These are phyloP conservation scores for Fusarium mexicanum DNA, from an alignment of 2,329 filamentous ascomycete species.

Conservation along the genomic window DNA sequence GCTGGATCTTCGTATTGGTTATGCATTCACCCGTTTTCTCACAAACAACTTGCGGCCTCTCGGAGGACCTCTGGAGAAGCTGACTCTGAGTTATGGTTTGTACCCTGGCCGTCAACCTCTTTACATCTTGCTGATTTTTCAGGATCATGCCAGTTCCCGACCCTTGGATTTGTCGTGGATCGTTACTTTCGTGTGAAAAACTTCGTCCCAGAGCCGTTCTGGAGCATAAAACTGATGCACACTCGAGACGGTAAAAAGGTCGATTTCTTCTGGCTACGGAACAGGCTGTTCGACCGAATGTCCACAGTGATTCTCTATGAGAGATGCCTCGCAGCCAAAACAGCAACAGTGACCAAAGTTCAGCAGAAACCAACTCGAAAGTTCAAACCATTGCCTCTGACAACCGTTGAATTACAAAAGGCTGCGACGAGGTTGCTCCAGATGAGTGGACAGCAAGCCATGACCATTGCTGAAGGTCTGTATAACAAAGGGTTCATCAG, in stretches of 20 bases:
- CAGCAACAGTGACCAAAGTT: conserved; percentile 83
- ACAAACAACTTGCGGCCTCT: conserved; percentile 80
- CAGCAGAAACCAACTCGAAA: conserved; percentile 92
- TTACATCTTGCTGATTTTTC: conserved; percentile 4
- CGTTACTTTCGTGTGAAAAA: conserved; percentile 93
- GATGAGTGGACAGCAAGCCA: conserved; percentile 91
- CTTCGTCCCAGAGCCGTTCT: conserved; percentile 92
- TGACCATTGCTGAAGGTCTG: conserved; percentile 85
- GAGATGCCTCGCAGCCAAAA: conserved; percentile 79
- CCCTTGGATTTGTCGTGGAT: conserved; percentile 95
- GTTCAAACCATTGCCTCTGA: conserved; percentile 92
- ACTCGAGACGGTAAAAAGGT: conserved; percentile 80
- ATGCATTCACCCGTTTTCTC: conserved; percentile 89
- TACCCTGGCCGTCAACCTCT: background rate
- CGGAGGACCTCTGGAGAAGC: conserved; percentile 71
- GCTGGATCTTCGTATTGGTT: conserved; percentile 90
- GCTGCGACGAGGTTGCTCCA: conserved; percentile 88
- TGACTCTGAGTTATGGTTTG: conserved; percentile 82
- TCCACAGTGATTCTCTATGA: conserved; percentile 85
- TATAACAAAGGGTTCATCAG: conserved; percentile 98
- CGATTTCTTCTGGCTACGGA: conserved; percentile 83
- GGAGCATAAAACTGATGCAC: conserved; percentile 88
- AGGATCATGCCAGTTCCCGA: conserved; percentile 96
- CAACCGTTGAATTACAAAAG: conserved; percentile 96
- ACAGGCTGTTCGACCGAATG: conserved; percentile 88